Evolutionary conservation across 2,329 filamentous ascomycete species (phyloP), one percentile per base, ranked within the genome.

Genomic region (Chaetomiaceae sp.): DNA sequence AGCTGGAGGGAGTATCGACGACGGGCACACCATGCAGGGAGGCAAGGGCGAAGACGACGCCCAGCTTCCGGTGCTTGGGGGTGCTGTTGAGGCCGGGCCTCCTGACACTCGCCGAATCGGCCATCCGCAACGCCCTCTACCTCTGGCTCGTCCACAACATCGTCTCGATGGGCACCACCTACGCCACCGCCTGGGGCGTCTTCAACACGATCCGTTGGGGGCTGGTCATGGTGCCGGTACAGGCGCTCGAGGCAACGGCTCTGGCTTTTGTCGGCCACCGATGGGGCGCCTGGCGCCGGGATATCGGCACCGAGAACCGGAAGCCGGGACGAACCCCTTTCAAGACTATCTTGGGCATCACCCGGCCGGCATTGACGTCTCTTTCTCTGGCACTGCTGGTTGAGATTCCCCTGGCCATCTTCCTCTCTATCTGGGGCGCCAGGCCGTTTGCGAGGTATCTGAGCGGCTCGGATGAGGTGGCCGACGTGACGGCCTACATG

Each of bases 181-280:
- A 89, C 65, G 82, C 84, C 0, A 89, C 85, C 0, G 84, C 85
- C 0, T 90, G 85, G 85, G 82, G 84, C 1, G 73, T 89, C 9
- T 90, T 90, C 70, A 86, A 80, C 51, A 89, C 84, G 0, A 89
- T 89, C 38, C 77, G 85, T 14, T 89, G 85, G 85, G 86, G 85
- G 0, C 71, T 89, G 1, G 72, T 89, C 27, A 90, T 89, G 85
- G 84, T 89, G 0, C 85, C 85, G 0, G 82, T 89, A 0, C 78
- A 82, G 56, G 77, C 84, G 0, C 71, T 89, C 0, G 84, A 90
- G 65, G 80, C 81, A 2, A 85, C 85, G 0, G 75, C 82, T 0
- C 69, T 86, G 0, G 74, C 82, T 0, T 89, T 88, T 61, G 74
- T 87, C 15, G 84, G 85, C 0, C 85, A 89, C 59, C 69, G 68